Base-by-base conservation (phyloP, 192 early-diverging fungal genomes). In the Ambispora gerdemannii region DNA sequence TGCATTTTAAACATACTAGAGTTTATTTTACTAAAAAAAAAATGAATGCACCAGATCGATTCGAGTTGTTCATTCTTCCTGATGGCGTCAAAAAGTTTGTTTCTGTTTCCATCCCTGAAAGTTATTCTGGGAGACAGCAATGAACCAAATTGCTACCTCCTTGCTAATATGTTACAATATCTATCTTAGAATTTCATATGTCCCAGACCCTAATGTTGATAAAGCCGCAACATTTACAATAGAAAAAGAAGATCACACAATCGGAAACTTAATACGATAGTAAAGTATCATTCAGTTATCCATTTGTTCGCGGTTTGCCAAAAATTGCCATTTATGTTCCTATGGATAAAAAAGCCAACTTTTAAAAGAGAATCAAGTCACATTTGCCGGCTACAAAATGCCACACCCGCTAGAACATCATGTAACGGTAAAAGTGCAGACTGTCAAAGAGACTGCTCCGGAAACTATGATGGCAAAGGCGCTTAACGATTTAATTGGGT, bases 341-440 rank as follows among this genome's bases (percentile, higher is more conserved):
- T n/a, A n/a, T n/a, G n/a, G n/a, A n/a, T n/a, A n/a, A n/a, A n/a
- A n/a, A 75, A 93, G 91, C 72, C 86, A 92, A 79, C 80, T 99
- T 10, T 81, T 98, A 13, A 89, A 93, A 71, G 90, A 99, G 79
- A 88, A 90, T 3, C 91, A 91, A 69, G 97, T 99, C 0, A 77
- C 95, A 24, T 99, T 98, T 81, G 91, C 94, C 4, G 97, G 95
- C 52, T 99, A 99, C 85, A 92, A 94, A 68, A 78, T 92, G 59
- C 95, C 97, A 6, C 97, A 99, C 76, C 97, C 97, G 36, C 82
- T 99, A 2, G 95, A 98, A 70, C 92, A 96, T 78, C 85, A 89
- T 50, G 88, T 97, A 61, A 78, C 93, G 30, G 75, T 99, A 43
- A 97, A 95, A 73, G 84, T 98, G 25, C 96, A 97, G 72, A 99